Conservation (phyloP, 1,284 basidiomycete species). For the Moniliophthora roreri region DNA sequence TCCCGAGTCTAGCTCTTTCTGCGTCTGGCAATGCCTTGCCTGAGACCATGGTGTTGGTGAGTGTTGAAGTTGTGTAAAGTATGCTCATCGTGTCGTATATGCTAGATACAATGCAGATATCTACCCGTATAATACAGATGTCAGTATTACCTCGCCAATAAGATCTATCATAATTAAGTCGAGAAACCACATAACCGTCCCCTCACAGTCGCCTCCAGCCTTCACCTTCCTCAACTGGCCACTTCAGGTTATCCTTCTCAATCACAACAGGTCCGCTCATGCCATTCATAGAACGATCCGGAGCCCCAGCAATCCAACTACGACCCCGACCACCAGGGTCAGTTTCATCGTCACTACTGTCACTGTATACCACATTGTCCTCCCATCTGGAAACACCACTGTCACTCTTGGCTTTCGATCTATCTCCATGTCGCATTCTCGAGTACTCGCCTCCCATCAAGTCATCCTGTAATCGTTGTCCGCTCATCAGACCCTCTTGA, state of each 20-base stretch:
- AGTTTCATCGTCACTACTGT: constrained; percentile 19
- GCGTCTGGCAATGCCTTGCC: too few species aligned
- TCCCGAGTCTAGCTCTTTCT: too few species aligned
- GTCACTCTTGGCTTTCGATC: constrained; percentile 25
- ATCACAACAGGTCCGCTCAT: constrained; percentile 10
- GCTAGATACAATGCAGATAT: not conserved
- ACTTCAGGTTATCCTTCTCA: constrained; percentile 53
- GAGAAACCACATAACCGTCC: not conserved
- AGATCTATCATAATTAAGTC: not conserved
- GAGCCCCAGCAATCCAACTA: not conserved
- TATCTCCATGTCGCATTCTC: constrained; percentile 12
- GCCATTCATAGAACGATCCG: constrained; percentile 16
- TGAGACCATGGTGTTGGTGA: too few species aligned
- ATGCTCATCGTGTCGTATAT: too few species aligned
- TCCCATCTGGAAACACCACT: constrained; percentile 1
- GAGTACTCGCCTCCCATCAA: constrained; percentile 10
- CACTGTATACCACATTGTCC: constrained; percentile 6
- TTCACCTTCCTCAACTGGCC: constrained; percentile 47
- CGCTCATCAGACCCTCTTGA: constrained; percentile 33
- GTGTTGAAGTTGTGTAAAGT: too few species aligned
- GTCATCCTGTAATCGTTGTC: constrained; percentile 28
- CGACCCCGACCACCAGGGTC: constrained; percentile 23
- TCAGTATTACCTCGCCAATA: too few species aligned
- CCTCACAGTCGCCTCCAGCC: constrained; percentile 52
- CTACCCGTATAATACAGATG: not conserved